Base-by-base conservation (phyloP, 2,329 filamentous ascomycete genomes). In the Stagonosporopsis chrysanthemi region DNA sequence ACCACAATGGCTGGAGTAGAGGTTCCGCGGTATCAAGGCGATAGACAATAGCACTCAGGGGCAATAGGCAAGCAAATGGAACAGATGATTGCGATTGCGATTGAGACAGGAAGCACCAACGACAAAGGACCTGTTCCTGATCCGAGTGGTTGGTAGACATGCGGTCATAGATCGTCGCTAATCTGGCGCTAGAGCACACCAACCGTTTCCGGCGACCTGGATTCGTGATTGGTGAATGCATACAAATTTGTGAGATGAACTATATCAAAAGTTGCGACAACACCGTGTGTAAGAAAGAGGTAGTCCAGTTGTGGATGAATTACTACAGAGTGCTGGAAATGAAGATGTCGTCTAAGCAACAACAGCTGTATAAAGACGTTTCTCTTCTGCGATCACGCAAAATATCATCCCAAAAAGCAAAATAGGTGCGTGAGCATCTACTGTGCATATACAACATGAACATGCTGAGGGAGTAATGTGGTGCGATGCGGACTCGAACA, bases 151-250 rank as follows among this genome's bases (percentile, higher is more conserved):
- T 65, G 62, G 64, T 62, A 60, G 63, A 56, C 53, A 73, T 69
- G 69, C 43, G 63, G 66, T 72, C 67, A 72, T 73, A 60, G 69
- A 72, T 71, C 64, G 56, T 58, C 67, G 67, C 67, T 69, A 66
- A 67, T 69, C 65, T 60, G 24, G 38, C 56, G 45, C 56, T 54
- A 58, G 14, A 1, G 14, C 2, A 4, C 8, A 31, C 8, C 31
- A 9, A 50, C 23, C 39, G 8, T 6, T 43, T 33, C 45, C 31
- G 35, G 35, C 22, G 46, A 14, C 2, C 45, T 40, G 40, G 14
- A 6, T 12, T 6, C 14, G n/a, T 40, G 33, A 35, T 55, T 28
- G 33, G 33, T 56, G 39, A 44, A 48, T 24, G 14, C 6, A 23
- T n/a, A 12, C 9, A 24, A 9, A 43, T 19, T 43, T 43, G 29